A percentile compares a stretch with the other conserved stretches of the same genome.
phyloP scores from a whole-genome alignment of 148 eudicot species.

The Diospyros lotus region DNA sequence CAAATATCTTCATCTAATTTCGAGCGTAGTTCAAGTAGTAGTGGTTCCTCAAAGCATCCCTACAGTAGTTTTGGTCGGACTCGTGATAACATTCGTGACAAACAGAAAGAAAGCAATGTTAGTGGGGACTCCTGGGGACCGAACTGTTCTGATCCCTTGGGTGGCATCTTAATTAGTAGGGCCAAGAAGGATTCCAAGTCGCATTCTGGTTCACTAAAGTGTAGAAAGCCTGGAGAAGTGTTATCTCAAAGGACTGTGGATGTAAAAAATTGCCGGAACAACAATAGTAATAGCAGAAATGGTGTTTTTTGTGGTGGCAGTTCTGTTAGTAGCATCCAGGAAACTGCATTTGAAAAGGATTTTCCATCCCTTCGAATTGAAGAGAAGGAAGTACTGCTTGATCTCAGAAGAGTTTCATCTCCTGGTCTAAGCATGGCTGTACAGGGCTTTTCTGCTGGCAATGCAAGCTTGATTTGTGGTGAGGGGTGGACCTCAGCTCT shows the following conservation, averaged over 20 bases:
- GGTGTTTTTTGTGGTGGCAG: slow-evolving; percentile 35
- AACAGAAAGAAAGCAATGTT: slow-evolving; percentile 52
- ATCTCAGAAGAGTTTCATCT: slow-evolving; percentile 59
- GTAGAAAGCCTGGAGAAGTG: slow-evolving; percentile 48
- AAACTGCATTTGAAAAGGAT: slow-evolving; percentile 69
- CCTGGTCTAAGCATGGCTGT: slow-evolving; percentile 62
- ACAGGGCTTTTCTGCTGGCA: slow-evolving; percentile 57
- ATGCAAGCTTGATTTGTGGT: slow-evolving; percentile 48
- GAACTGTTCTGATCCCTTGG: slow-evolving; percentile 59
- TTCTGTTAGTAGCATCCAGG: slow-evolving; percentile 31
- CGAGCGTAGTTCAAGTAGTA: slow-evolving; percentile 57
- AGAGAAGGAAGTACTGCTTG: slow-evolving; percentile 60
- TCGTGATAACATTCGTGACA: slow-evolving; percentile 48
- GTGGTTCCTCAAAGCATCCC: slow-evolving; percentile 65
- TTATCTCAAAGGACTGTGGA: slow-evolving; percentile 31
- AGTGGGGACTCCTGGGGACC: slow-evolving; percentile 54
- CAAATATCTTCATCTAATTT: slow-evolving; percentile 51
- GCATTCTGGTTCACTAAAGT: slow-evolving; percentile 63
- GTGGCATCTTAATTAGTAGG: slow-evolving; percentile 39
- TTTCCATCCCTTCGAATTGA: slow-evolving; percentile 67
- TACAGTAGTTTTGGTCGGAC: slow-evolving; percentile 66
- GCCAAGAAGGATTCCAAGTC: slow-evolving; percentile 49
- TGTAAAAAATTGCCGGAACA: slow-evolving; percentile 25
- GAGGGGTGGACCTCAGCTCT: slow-evolving; percentile 90
- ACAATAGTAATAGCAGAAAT: slow-evolving; percentile 27